phyloP scores from a whole-genome alignment of 2,329 filamentous ascomycete species.

The Escovopsis sp. region DNA sequence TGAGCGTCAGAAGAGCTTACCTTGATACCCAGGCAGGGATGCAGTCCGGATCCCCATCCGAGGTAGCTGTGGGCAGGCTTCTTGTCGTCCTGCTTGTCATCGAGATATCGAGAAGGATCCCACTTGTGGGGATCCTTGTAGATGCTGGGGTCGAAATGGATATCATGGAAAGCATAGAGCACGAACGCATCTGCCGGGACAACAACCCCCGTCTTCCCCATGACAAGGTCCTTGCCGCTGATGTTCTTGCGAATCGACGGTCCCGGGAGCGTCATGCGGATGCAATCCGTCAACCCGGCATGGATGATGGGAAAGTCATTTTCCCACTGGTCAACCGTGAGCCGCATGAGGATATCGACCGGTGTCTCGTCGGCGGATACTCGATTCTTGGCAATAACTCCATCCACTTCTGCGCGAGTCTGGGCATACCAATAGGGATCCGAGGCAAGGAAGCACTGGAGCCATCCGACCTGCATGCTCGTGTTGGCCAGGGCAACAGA shows the following conservation, averaged over 20 bases:
- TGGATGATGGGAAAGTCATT: slow-evolving; percentile 36
- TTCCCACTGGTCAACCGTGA: slow-evolving; percentile 41
- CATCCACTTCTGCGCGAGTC: slow-evolving; percentile 32
- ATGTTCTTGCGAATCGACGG: slow-evolving; percentile 37
- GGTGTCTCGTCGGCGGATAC: slow-evolving; percentile 14
- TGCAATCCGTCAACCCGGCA: slow-evolving; percentile 36
- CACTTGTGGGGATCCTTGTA: slow-evolving; percentile 33
- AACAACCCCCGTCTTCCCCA: slow-evolving; percentile 30
- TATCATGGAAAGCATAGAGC: slow-evolving; percentile 30
- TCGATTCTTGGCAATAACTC: slow-evolving; percentile 28
- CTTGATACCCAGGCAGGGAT: slow-evolving; percentile 15
- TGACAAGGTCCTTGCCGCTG: slow-evolving; percentile 27
- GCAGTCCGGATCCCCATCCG: slow-evolving; percentile 22
- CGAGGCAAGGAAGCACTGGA: slow-evolving; percentile 34
- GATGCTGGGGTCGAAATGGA: slow-evolving; percentile 31
- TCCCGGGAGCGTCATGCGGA: slow-evolving; percentile 34
- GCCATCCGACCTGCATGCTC: slow-evolving; percentile 38
- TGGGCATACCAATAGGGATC: slow-evolving; percentile 30
- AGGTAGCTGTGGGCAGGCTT: slow-evolving; percentile 15
- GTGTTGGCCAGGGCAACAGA: slow-evolving; percentile 45
- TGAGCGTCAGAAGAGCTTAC: not conserved
- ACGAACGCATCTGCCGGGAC: slow-evolving; percentile 34
- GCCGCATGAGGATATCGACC: slow-evolving; percentile 23
- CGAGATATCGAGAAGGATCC: slow-evolving; percentile 35
- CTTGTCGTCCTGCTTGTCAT: slow-evolving; percentile 31